These are phyloP conservation scores for Alternaria atra DNA, from an alignment of 2,329 filamentous ascomycete species.

Conservation along the genomic window DNA sequence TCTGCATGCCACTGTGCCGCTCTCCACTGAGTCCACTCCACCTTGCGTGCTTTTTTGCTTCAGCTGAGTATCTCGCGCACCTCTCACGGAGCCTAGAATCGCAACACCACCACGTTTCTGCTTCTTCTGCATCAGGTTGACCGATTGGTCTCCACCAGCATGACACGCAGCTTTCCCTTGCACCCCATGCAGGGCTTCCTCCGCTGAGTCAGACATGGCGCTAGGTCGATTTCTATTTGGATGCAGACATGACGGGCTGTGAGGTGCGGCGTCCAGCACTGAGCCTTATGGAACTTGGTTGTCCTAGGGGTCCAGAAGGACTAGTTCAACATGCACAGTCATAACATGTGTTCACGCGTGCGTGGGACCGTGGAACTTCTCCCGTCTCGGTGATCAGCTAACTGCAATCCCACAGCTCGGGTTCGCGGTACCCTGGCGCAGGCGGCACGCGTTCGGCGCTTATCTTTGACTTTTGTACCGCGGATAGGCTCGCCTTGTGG, in stretches of 20 bases:
- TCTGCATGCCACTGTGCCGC: background rate
- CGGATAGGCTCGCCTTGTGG: background rate
- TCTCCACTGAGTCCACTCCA: background rate
- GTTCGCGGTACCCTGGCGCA: slow-evolving; percentile 2
- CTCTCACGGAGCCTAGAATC: background rate
- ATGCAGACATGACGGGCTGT: background rate
- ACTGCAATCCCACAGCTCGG: background rate
- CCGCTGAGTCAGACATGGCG: background rate
- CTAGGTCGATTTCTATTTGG: background rate
- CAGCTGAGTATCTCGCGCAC: background rate
- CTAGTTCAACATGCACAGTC: background rate
- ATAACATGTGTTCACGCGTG: background rate
- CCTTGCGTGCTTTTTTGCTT: slow-evolving; percentile 3
- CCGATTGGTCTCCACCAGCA: background rate
- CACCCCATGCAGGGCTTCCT: background rate
- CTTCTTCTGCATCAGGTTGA: background rate
- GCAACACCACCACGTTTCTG: background rate
- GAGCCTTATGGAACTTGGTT: background rate
- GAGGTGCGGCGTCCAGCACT: background rate
- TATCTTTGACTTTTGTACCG: background rate
- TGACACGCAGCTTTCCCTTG: background rate
- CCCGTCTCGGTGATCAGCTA: background rate
- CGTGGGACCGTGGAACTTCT: background rate
- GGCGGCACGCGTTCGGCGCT: slow-evolving; percentile 2
- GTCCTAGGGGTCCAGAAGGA: background rate